Percentiles rank a stretch among this genome's conserved stretches.
Conservation (phyloP, 257 asterid species). For the Mentha longifolia region DNA sequence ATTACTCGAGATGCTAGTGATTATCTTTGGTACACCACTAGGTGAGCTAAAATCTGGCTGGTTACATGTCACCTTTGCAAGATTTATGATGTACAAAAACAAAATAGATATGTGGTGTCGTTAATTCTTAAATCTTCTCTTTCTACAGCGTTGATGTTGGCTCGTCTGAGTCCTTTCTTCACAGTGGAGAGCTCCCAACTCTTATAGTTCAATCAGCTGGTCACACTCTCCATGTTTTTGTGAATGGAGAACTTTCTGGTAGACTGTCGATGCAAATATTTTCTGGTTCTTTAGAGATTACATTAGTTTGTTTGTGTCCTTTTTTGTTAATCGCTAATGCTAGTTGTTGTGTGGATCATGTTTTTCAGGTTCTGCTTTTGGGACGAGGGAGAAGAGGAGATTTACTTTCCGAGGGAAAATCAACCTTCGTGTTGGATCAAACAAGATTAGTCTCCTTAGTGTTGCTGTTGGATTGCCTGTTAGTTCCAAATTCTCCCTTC, state of each 20-base stretch:
- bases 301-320: neutral
- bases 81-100: neutral
- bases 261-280: conserved; percentile 14
- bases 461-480: conserved; percentile 97
- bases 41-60: conserved; percentile 49
- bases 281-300: neutral
- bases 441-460: conserved; percentile 79
- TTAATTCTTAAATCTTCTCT: neutral
- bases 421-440: conserved; percentile 71
- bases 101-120: too few relatives aligned
- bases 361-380: conserved; percentile 77
- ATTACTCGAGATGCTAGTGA: conserved; percentile 90
- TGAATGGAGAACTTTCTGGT: conserved; percentile 94
- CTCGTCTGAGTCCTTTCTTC: conserved; percentile 82
- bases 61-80: neutral
- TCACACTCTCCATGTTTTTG: conserved; percentile 79
- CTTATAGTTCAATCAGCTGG: conserved; percentile 81
- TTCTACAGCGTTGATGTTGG: conserved; percentile 66
- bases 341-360: conserved; percentile 10
- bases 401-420: conserved; percentile 57
- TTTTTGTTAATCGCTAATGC: conserved; percentile 12
- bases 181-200: conserved; percentile 74
- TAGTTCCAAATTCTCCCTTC: conserved; percentile 38
- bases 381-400: conserved; percentile 75
- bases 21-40: conserved; percentile 87